Evolutionary conservation across 2,329 filamentous ascomycete genomes (phyloP).

Genomic region (Alternaria triticimaculans): DNA sequence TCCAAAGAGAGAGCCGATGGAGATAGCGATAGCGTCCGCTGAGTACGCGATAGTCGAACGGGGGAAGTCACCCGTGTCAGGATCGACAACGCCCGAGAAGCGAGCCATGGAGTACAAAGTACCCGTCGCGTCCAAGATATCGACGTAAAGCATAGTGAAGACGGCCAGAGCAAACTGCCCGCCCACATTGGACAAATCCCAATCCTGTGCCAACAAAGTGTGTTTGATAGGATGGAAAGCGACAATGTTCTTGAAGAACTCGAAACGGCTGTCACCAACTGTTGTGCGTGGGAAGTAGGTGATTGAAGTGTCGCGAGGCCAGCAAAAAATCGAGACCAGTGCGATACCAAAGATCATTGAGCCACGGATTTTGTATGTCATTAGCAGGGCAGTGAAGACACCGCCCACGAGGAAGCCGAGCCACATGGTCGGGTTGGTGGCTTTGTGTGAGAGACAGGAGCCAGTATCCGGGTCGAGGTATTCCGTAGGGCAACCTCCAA

Average conservation of each 20-base stretch:
- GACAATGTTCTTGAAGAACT: constrained; percentile 89
- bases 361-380: constrained; percentile 86
- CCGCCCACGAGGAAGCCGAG: constrained; percentile 87
- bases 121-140: constrained; percentile 82
- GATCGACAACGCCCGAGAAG: constrained; percentile 80
- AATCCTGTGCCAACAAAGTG: constrained; percentile 74
- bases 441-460: constrained; percentile 72
- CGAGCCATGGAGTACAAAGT: constrained; percentile 90
- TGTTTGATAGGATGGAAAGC: constrained; percentile 78
- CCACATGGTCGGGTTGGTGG: constrained; percentile 85
- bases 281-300: constrained; percentile 80
- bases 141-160: constrained; percentile 88
- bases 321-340: constrained; percentile 85
- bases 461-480: constrained; percentile 51
- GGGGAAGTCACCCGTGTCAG: constrained; percentile 84
- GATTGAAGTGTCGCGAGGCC: constrained; percentile 77
- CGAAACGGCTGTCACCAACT: constrained; percentile 72
- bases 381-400: constrained; percentile 77
- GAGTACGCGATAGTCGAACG: constrained; percentile 84
- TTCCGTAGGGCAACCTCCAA: constrained; percentile 74
- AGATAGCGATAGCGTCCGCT: constrained; percentile 81
- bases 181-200: constrained; percentile 71
- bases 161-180: constrained; percentile 82
- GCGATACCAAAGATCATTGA: constrained; percentile 84
- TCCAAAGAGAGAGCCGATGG: constrained; percentile 79